Percentiles rank a stretch among this genome's conserved stretches.
Evolutionary conservation across 352 stramenopile species (phyloP).

Genomic region (Globisporangium spiculum): DNA sequence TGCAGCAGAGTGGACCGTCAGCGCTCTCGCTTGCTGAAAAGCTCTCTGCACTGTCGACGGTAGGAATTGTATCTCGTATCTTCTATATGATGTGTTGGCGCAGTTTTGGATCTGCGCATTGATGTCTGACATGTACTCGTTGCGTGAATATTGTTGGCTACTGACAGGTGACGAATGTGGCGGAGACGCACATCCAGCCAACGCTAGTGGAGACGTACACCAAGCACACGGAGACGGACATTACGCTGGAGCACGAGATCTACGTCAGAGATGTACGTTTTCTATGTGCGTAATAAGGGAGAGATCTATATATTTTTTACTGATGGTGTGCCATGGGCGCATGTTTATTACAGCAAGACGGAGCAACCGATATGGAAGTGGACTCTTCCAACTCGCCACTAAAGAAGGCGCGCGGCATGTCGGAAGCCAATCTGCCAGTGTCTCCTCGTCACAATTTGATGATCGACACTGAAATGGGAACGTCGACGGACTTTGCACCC

Average conservation of each 20-base stretch:
- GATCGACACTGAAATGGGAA: constrained; percentile 46
- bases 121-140: neutral
- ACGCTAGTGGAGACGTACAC: constrained; percentile 81
- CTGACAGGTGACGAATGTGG: constrained; percentile 53
- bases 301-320: neutral
- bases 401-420: constrained; percentile 26
- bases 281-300: neutral
- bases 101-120: neutral
- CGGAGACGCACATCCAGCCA: constrained; percentile 79
- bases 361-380: constrained; percentile 40
- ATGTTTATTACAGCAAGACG: constrained; percentile 13
- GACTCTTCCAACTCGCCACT: constrained; percentile 31
- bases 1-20: constrained; percentile 8
- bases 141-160: neutral
- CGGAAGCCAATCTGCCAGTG: constrained; percentile 25
- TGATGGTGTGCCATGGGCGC: neutral
- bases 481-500: constrained; percentile 20
- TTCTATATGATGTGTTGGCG: neutral
- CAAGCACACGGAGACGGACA: constrained; percentile 84
- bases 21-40: constrained; percentile 76
- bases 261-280: constrained; percentile 28
- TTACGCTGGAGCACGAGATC: constrained; percentile 79
- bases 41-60: constrained; percentile 68
- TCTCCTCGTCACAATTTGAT: constrained; percentile 48
- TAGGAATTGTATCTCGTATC: constrained; percentile 16